These are phyloP conservation scores for Paramecium biaurelia DNA, from an alignment of 73 alveolate species.

Conservation along the genomic window DNA sequence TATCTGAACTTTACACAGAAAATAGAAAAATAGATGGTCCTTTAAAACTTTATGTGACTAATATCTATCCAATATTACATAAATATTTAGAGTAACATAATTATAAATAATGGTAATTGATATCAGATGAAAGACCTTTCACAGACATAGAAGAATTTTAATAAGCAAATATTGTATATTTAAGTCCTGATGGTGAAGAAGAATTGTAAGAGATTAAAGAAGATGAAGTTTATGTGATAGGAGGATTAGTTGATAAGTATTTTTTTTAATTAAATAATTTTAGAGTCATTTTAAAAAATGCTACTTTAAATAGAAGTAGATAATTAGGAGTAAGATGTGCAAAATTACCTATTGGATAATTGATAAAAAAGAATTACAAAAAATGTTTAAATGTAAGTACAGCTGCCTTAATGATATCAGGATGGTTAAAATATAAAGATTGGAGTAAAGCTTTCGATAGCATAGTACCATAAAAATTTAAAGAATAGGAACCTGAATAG, in stretches of 20 bases:
- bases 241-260: slow-evolving; percentile 39
- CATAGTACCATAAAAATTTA: not conserved
- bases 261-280: not conserved
- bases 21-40: not conserved
- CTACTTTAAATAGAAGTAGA: not conserved
- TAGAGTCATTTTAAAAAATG: slow-evolving; percentile 2
- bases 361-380: not conserved
- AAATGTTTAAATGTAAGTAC: slow-evolving; percentile 48
- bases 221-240: slow-evolving; percentile 38
- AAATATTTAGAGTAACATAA: not conserved
- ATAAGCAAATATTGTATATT: slow-evolving; percentile 4
- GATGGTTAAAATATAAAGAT: not conserved
- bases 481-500: not conserved
- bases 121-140: not conserved
- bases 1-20: not conserved
- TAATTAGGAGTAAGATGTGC: not conserved
- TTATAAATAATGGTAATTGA: not conserved
- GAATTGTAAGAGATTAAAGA: slow-evolving; percentile 10
- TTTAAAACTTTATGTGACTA: not conserved
- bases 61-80: not conserved
- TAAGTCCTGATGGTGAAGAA: slow-evolving; percentile 42
- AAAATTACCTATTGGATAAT: not conserved
- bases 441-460: not conserved
- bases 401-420: slow-evolving; percentile 22
- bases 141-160: slow-evolving; percentile 7